These are phyloP conservation scores for Puccinia sorghi DNA, from an alignment of 1,284 basidiomycete genomes.

Conservation along the genomic window DNA sequence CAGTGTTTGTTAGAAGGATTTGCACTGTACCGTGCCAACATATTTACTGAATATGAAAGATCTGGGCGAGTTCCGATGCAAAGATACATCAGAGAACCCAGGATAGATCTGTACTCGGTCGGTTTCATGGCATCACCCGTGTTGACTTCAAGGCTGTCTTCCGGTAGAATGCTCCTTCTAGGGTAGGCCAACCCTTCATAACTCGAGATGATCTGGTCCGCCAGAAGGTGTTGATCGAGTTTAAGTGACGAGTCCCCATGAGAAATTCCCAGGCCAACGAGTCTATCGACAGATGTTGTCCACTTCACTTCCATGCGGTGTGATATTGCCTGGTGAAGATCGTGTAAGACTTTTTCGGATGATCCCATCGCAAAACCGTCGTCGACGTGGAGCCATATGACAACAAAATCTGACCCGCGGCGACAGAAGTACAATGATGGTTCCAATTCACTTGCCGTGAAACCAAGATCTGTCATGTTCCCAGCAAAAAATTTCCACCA, in stretches of 20 bases:
- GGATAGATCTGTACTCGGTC: neutral
- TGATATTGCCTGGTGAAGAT: neutral
- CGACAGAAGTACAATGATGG: neutral
- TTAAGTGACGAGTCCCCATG: too few species aligned
- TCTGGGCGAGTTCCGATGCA: conserved; percentile 7
- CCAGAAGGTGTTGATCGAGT: neutral
- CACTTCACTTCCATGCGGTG: neutral
- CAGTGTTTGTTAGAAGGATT: neutral
- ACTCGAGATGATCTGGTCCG: neutral
- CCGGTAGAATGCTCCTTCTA: neutral
- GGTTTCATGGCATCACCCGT: neutral
- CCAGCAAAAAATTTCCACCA: conserved; percentile 12
- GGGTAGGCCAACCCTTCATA: neutral
- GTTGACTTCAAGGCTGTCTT: neutral
- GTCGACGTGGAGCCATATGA: conserved; percentile 31
- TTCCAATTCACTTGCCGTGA: neutral
- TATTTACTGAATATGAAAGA: neutral
- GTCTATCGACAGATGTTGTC: too few species aligned
- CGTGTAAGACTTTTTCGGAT: neutral
- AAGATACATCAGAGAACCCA: conserved; percentile 17
- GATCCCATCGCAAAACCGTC: conserved; percentile 5
- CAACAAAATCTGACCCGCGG: neutral
- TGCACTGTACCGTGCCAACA: neutral
- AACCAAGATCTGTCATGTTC: neutral
- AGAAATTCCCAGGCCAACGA: too few species aligned